Base-by-base conservation (phyloP, 2,329 filamentous ascomycete genomes). In the Sphaerostilbella broomeana region DNA sequence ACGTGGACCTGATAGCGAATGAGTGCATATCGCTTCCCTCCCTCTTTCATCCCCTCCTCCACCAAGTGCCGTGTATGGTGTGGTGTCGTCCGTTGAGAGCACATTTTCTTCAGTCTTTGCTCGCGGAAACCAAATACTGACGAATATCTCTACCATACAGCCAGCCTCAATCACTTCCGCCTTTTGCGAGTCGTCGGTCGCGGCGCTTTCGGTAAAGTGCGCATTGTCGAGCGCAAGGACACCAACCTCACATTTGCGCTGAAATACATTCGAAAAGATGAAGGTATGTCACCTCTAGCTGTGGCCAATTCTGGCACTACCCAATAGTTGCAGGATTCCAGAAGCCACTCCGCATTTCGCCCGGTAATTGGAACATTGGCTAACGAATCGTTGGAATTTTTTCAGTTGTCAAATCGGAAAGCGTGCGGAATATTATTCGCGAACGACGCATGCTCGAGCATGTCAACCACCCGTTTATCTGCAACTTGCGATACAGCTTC, bases 191-290 rank as follows among this genome's bases (percentile, higher is more conserved):
- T 98, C 48, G 92, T 98, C 52, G 92, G 92, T 50, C 94, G 95
- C 64, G 92, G 92, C 56, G 92, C 92, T 42, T 98, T 98, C 70
- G 92, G 92, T 56, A 98, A 98, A 67, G 92, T 98, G 46, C 84
- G 92, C 56, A 98, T 98, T 51, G 92, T 98, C 58, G 92, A 98
- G 72, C 80, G 89, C 51, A 97, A 97, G 66, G 92, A 98, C 60
- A 95, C 88, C 2, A 83, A 81, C 41, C 68, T 97, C 54, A 90
- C 89, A 3, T 98, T 98, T 64, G 92, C 92, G 30, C 74, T 98
- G 49, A 98, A 98, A 65, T 97, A 97, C 63, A 97, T 97, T 49
- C 81, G 89, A 51, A 97, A 95, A 76, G 90, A 97, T 84, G 90
- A 97, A 78, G 86, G 88, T 89, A 57, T 47, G 79, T 19, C 22